Evolutionary conservation across 2,329 filamentous ascomycete species (phyloP), one percentile per base, ranked within the genome.

Genomic region (Seiridium unicorne): DNA sequence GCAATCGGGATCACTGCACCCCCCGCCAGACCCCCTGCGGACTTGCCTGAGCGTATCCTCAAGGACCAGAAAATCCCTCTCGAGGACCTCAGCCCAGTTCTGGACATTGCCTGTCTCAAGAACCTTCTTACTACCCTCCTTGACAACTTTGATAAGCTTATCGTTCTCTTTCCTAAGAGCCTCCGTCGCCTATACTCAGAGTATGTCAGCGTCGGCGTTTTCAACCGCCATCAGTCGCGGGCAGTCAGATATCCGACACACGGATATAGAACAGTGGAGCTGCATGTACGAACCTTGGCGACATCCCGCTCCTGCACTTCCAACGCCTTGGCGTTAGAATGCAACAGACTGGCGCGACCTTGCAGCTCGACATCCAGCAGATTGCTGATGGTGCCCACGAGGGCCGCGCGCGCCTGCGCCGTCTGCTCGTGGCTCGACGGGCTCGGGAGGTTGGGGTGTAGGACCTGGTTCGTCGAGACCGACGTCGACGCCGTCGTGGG

Each of bases 81-180:
- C 91, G 69, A 94, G 79, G 76, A 93, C 86, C 81, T 95, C 91
- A 31, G 91, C 90, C 91, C 91, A 95, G 73, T 93, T 93, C 80
- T 94, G 90, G 70, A 94, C 84, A 71, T 93, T 88, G 32, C 91
- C 90, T 62, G 93, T 79, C 79, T 93, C 90, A 77, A 93, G 93
- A 61, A 94, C 77, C 69, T 82, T 82, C 64, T 82, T 81, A 51
- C 84, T 83, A 42, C 88, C 87, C 60, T 81, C 82, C 65, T 84
- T 83, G 4, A 87, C 86, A 66, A 91, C 79, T 65, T 83, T 83
- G 65, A 85, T 83, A 69, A 91, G 82, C 73, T 85, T 84, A 62
- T 88, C 85, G 55, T 83, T 88, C 71, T 92, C 88, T 65, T 82
- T 81, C 54, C 82, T 77, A 72, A 93, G 74, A 2, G 73, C 82